phyloP scores from a whole-genome alignment of 768 basidiomycete genomes.

The Tricholoma bakamatsutake region DNA sequence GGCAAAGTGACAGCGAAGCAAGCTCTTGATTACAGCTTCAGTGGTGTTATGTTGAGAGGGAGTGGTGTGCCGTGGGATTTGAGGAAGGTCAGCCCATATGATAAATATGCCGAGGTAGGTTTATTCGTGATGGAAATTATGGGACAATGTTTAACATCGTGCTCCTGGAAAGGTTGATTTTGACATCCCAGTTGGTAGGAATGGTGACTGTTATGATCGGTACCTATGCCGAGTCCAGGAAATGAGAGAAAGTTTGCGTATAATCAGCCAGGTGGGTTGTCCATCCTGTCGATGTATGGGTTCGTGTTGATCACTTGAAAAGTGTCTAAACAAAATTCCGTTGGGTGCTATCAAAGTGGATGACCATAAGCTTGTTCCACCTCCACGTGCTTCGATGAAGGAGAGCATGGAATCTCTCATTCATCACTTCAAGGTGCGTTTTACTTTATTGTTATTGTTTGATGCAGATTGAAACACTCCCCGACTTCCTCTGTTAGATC shows the following conservation, averaged over 20 bases:
- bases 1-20: constrained; percentile 89
- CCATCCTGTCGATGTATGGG: background rate
- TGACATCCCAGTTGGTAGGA: constrained; percentile 93
- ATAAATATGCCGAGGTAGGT: constrained; percentile 86
- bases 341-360: constrained; percentile 90
- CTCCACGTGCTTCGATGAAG: constrained; percentile 97
- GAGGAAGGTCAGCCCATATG: constrained; percentile 87
- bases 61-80: constrained; percentile 95
- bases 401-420: constrained; percentile 98
- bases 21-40: constrained; percentile 89
- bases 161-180: constrained; percentile 71
- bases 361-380: constrained; percentile 95
- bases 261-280: constrained; percentile 64
- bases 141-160: background rate
- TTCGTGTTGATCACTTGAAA: constrained; percentile 6
- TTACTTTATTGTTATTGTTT: background rate
- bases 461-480: background rate
- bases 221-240: constrained; percentile 98
- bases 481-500: constrained; percentile 40
- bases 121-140: background rate
- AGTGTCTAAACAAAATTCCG: constrained; percentile 98
- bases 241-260: constrained; percentile 90
- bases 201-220: constrained; percentile 97
- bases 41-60: constrained; percentile 94
- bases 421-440: constrained; percentile 89